A percentile compares a stretch with the other conserved stretches of the same genome.
Conservation (phyloP, 148 eudicot genomes). For the Rheum nobile region DNA sequence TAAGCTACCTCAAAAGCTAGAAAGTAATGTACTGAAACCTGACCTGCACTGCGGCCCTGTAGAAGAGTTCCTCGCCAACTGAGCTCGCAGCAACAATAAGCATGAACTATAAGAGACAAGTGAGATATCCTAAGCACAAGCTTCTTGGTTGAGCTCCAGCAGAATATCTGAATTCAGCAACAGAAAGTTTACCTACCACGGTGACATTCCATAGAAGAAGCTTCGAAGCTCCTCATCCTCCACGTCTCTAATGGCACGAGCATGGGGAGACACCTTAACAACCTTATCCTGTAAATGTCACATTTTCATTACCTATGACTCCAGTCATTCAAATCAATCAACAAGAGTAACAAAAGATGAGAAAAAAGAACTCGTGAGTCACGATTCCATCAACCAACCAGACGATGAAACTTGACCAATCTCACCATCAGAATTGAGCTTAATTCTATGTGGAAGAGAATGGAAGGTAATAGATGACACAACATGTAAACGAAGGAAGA, state of each 20-base stretch:
- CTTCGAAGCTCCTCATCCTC: conserved; percentile 94
- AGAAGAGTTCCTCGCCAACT: conserved; percentile 97
- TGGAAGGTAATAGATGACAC: background rate
- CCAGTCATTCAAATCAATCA: background rate
- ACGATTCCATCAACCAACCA: background rate
- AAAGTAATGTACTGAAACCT: conserved; percentile 3
- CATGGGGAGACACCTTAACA: conserved; percentile 93
- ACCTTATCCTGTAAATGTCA: conserved; percentile 71
- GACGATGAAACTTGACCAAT: background rate
- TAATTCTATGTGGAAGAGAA: background rate
- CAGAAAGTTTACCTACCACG: conserved; percentile 75
- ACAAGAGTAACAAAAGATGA: background rate
- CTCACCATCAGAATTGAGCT: background rate
- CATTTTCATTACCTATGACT: background rate
- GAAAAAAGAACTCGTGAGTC: background rate
- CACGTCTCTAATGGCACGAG: conserved; percentile 97
- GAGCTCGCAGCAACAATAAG: conserved; percentile 95
- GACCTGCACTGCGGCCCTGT: conserved; percentile 99
- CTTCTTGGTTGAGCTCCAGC: background rate
- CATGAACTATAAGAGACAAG: conserved; percentile 46
- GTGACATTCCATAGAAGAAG: conserved; percentile 96
- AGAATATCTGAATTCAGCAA: background rate
- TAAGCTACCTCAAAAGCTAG: background rate
- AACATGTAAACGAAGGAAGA: background rate
- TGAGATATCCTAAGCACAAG: background rate